These are phyloP conservation scores for Murraya paniculata DNA, from an alignment of 345 rosid species.

Conservation along the genomic window DNA sequence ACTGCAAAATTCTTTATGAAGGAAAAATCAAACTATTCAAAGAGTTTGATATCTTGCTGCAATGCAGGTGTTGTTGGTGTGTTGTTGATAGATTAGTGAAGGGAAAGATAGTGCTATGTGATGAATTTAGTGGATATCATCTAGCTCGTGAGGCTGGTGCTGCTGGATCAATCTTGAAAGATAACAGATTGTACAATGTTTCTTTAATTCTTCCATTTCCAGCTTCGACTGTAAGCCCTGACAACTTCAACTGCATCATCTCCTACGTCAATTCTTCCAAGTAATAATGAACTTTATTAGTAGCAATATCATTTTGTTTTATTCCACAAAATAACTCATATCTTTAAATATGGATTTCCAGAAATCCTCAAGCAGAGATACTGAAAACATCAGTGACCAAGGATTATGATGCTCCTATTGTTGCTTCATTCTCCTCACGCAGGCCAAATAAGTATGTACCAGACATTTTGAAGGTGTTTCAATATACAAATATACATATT, in stretches of 20 bases:
- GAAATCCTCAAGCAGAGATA: neutral
- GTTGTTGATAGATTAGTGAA: slow-evolving; percentile 27
- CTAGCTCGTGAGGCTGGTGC: slow-evolving; percentile 25
- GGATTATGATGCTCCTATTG: slow-evolving; percentile 16
- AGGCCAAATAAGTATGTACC: slow-evolving; percentile 31
- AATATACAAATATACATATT: too few species aligned
- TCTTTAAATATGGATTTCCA: neutral
- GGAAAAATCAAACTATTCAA: neutral
- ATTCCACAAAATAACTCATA: neutral
- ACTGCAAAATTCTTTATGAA: neutral
- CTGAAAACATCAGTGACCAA: slow-evolving; percentile 15
- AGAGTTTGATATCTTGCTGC: neutral
- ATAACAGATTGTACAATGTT: neutral
- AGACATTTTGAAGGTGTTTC: slow-evolving; percentile 20
- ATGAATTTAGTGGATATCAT: neutral
- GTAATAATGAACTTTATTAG: slow-evolving; percentile 19
- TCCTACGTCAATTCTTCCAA: slow-evolving; percentile 28
- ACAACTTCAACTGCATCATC: slow-evolving; percentile 1
- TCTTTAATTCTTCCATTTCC: slow-evolving; percentile 29
- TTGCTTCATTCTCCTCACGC: slow-evolving; percentile 36
- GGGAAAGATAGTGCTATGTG: slow-evolving; percentile 42
- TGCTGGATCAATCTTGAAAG: slow-evolving; percentile 25
- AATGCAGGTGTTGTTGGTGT: slow-evolving; percentile 32
- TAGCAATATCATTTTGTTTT: neutral
- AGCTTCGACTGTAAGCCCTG: neutral